These are phyloP conservation scores for Triticum turgidum DNA, from an alignment of 176 grass and related monocot genomes.

Conservation along the genomic window DNA sequence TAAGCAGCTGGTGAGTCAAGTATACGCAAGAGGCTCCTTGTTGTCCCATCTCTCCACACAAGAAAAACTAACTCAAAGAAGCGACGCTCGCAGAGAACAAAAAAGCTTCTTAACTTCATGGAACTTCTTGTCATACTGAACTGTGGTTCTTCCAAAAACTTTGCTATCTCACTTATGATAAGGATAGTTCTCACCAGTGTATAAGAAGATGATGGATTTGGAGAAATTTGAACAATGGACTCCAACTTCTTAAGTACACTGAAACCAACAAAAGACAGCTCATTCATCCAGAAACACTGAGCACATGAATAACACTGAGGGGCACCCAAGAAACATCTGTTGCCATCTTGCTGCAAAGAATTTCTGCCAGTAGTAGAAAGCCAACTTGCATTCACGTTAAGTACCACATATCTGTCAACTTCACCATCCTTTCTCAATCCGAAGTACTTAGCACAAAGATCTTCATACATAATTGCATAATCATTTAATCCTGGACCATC, in stretches of 20 bases:
- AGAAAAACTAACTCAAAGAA: constrained; percentile 12
- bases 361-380: constrained; percentile 24
- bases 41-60: constrained; percentile 29
- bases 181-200: not conserved
- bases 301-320: constrained; percentile 36
- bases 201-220: not conserved
- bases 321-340: constrained; percentile 2
- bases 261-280: constrained; percentile 57
- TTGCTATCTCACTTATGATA: constrained; percentile 40
- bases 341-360: constrained; percentile 36
- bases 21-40: constrained; percentile 26
- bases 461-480: constrained; percentile 25
- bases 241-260: constrained; percentile 55
- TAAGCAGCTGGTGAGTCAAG: constrained; percentile 34
- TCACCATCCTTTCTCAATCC: constrained; percentile 2
- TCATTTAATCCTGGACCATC: not conserved
- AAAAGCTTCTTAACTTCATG: not conserved
- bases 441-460: constrained; percentile 64
- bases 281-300: constrained; percentile 46
- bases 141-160: constrained; percentile 36
- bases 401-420: constrained; percentile 29
- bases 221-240: constrained; percentile 30
- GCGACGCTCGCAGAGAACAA: not conserved
- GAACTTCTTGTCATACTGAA: not conserved
- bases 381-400: constrained; percentile 64